Evolutionary conservation across 2,329 filamentous ascomycete species (phyloP).

Genomic region (Paraphoma chrysanthemicola): DNA sequence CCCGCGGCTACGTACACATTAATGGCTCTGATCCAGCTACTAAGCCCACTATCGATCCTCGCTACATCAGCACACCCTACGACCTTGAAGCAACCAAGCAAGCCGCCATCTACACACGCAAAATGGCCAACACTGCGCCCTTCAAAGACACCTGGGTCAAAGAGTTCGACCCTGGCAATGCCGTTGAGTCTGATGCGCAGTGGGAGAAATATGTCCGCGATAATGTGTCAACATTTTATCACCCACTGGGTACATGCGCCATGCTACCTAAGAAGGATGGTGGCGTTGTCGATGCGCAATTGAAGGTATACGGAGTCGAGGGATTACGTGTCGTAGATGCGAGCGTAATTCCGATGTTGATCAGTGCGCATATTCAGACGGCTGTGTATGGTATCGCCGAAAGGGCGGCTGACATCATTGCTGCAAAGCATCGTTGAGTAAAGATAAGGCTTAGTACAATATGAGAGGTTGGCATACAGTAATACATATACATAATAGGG

Average conservation of each 20-base stretch:
- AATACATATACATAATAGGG: too few relatives aligned
- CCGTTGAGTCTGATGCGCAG: constrained; percentile 28
- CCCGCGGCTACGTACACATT: constrained; percentile 29
- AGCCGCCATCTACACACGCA: constrained; percentile 29
- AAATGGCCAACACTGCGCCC: constrained; percentile 21
- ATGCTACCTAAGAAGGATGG: constrained; percentile 23
- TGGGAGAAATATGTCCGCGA: constrained; percentile 20
- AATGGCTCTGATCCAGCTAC: constrained; percentile 12
- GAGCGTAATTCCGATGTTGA: constrained; percentile 30
- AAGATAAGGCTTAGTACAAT: too few relatives aligned
- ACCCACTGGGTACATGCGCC: constrained; percentile 44
- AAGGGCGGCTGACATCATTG: constrained; percentile 25
- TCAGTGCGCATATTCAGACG: constrained; percentile 28
- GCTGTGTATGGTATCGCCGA: constrained; percentile 37
- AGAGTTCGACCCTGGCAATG: constrained; percentile 32
- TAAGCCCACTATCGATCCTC: constrained; percentile 27
- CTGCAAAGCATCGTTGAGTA: constrained; percentile 7
- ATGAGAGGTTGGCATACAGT: too few relatives aligned
- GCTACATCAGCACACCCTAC: constrained; percentile 24
- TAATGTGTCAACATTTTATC: constrained; percentile 25
- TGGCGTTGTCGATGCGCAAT: constrained; percentile 23
- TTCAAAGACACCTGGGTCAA: constrained; percentile 36
- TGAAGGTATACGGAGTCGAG: constrained; percentile 29
- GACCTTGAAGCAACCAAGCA: constrained; percentile 21
- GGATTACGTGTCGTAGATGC: constrained; percentile 30